A percentile compares a stretch with the other conserved stretches of the same genome.
Evolutionary conservation across 164 flowering plant species (phyloP).

Genomic region (Piper longum): DNA sequence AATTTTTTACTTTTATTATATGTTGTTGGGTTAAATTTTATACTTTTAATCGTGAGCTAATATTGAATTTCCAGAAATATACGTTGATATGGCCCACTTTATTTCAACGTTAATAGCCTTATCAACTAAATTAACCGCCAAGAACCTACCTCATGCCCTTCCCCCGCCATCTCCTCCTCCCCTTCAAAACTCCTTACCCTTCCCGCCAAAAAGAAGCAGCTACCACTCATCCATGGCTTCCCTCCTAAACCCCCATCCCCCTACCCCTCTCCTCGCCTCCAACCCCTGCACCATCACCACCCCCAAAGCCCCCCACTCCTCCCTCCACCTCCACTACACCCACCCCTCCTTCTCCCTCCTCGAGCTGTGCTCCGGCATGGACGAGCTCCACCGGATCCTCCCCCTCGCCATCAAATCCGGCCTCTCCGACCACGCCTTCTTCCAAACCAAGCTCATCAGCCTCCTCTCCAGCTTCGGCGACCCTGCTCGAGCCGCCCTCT

Average conservation of each 20-base stretch:
- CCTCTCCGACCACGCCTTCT: slow-evolving; percentile 34
- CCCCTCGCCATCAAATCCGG: slow-evolving; percentile 48
- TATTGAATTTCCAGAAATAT: too few relatives aligned
- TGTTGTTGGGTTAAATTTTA: too few relatives aligned
- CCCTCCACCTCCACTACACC: slow-evolving; percentile 7
- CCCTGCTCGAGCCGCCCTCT: slow-evolving; percentile 40
- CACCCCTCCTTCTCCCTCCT: slow-evolving; percentile 68
- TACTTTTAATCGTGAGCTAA: too few relatives aligned
- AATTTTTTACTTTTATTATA: too few relatives aligned
- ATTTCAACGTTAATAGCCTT: too few relatives aligned
- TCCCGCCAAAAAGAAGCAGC: too few relatives aligned
- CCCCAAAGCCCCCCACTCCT: slow-evolving; percentile 14
- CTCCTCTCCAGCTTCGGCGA: slow-evolving; percentile 48
- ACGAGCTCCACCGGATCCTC: slow-evolving; percentile 50
- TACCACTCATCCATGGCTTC: background rate
- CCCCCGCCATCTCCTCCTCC: too few relatives aligned
- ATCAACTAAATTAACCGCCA: too few relatives aligned
- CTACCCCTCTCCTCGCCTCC: background rate
- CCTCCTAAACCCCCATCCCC: background rate
- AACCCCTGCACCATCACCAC: background rate
- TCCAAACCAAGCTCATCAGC: slow-evolving; percentile 70
- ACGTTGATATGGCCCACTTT: too few relatives aligned
- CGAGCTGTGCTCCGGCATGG: slow-evolving; percentile 45
- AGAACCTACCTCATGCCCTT: too few relatives aligned
- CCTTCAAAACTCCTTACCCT: too few relatives aligned